These are phyloP conservation scores for Ogataea thermomethanolica DNA, from an alignment of 805 yeast species.

Conservation along the genomic window DNA sequence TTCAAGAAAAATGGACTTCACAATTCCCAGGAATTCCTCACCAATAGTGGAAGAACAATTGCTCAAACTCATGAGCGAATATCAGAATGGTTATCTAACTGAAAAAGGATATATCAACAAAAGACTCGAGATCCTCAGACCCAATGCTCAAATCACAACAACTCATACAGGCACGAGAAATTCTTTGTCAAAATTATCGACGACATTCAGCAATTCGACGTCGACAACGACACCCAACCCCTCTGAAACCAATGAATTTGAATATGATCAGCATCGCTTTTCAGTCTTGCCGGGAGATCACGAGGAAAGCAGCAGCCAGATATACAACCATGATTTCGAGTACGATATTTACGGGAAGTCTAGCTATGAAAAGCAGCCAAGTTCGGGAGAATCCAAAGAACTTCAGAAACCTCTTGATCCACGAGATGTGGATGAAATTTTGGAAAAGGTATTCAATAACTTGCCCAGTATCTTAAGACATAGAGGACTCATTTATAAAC, in stretches of 20 bases:
- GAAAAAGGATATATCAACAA: slow-evolving; percentile 68
- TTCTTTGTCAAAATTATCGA: slow-evolving; percentile 11
- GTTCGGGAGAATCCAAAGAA: slow-evolving; percentile 25
- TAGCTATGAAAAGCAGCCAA: background rate
- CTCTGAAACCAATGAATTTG: slow-evolving; percentile 16
- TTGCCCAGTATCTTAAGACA: slow-evolving; percentile 70
- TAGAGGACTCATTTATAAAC: slow-evolving; percentile 62
- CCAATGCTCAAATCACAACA: slow-evolving; percentile 14
- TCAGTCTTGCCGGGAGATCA: slow-evolving; percentile 13
- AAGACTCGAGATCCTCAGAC: slow-evolving; percentile 40
- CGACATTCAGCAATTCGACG: slow-evolving; percentile 14
- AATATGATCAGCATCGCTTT: slow-evolving; percentile 7
- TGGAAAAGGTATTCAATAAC: slow-evolving; percentile 49
- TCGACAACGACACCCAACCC: slow-evolving; percentile 15
- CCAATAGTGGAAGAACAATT: slow-evolving; percentile 36
- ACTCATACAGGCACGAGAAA: slow-evolving; percentile 9
- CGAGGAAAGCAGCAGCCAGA: slow-evolving; percentile 14
- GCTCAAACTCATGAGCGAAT: slow-evolving; percentile 45
- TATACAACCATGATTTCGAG: slow-evolving; percentile 13
- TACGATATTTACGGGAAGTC: slow-evolving; percentile 8
- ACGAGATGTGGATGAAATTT: slow-evolving; percentile 40
- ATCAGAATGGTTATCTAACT: slow-evolving; percentile 66
- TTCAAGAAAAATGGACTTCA: slow-evolving; percentile 38
- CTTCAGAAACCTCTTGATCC: slow-evolving; percentile 65
- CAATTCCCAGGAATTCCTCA: slow-evolving; percentile 44